Evolutionary conservation across 2,329 filamentous ascomycete genomes (phyloP), one percentile per base, ranked within the genome.

Genomic region (Fusarium sp.): DNA sequence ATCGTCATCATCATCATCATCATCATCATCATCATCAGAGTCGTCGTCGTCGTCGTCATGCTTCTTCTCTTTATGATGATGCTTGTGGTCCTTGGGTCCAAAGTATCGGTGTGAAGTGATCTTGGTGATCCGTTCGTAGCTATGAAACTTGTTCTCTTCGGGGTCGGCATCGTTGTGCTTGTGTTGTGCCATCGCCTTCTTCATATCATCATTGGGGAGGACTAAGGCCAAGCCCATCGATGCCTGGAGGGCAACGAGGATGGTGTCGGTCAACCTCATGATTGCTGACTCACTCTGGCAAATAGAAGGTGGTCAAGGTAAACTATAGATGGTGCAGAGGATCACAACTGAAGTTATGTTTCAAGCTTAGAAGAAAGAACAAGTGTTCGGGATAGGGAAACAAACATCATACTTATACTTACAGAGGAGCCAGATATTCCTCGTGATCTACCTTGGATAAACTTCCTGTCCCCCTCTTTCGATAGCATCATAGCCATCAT

Each of bases 211-310:
- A 20, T 51, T 38, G 24, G 39, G 36, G 8, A 65, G 18, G 42
- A 38, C 44, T 13, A 48, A 32, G 18, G 39, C 52, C 14, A 70
- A 8, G 14, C 51, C 59, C 22, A 54, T 54, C 66, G 52, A 70
- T 30, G 67, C 66, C 41, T 66, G 66, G n/a, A 70, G 41, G 68
- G 67, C 68, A 61, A 62, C 28, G 54, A 67, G 32, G 28, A 50
- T 32, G 20, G 47, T 59, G n/a, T 30, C 30, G 45, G 45, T 30
- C 36, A 70, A 47, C 51, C 41, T 70, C 67, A 70, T 70, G 51
- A 32, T 59, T 39, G 41, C 15, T 41, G 13, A 28, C 44, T 69
- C 56, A 41, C 50, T 57, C 44, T 41, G 22, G 12, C 32, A 44
- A n/a, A 47, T 22, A 36, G 28, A 32, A 57, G 13, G 39, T 38